phyloP scores from a whole-genome alignment of 176 grass and related monocot genomes.

The Panicum miliaceum region DNA sequence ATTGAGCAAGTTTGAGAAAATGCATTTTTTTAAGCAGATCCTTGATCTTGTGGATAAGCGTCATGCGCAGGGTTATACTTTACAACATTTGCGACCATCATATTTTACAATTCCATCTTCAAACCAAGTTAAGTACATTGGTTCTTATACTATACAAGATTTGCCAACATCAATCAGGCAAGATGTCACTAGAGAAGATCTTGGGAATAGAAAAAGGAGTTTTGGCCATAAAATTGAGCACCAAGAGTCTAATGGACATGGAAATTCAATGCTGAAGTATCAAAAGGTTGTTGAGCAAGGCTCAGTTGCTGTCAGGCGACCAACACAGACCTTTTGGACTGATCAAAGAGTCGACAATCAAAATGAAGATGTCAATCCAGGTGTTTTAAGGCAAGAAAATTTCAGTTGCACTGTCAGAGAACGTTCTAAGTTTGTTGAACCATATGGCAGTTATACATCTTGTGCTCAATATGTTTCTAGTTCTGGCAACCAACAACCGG shows the following conservation, averaged over 20 bases:
- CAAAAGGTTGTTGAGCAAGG: conserved; percentile 59
- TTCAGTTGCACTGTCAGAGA: conserved; percentile 46
- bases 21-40: conserved; percentile 91
- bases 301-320: conserved; percentile 38
- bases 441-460: conserved; percentile 24
- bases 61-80: conserved; percentile 65
- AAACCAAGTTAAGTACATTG: conserved; percentile 73
- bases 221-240: conserved; percentile 51
- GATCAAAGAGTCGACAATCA: conserved; percentile 48
- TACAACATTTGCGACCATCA: conserved; percentile 76
- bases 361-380: conserved; percentile 42
- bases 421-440: conserved; percentile 36
- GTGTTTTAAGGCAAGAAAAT: conserved; percentile 45
- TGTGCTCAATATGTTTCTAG: conserved; percentile 33
- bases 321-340: conserved; percentile 33
- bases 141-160: conserved; percentile 67
- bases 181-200: conserved; percentile 37
- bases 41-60: conserved; percentile 68
- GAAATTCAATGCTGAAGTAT: conserved; percentile 62
- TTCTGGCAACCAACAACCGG: conserved; percentile 37
- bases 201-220: conserved; percentile 64
- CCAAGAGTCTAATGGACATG: conserved; percentile 39
- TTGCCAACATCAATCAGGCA: conserved; percentile 44
- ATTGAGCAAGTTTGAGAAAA: conserved; percentile 71
- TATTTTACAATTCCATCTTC: conserved; percentile 68